phyloP scores from a whole-genome alignment of 2,329 filamentous ascomycete genomes.

The Xylariales sp. region DNA sequence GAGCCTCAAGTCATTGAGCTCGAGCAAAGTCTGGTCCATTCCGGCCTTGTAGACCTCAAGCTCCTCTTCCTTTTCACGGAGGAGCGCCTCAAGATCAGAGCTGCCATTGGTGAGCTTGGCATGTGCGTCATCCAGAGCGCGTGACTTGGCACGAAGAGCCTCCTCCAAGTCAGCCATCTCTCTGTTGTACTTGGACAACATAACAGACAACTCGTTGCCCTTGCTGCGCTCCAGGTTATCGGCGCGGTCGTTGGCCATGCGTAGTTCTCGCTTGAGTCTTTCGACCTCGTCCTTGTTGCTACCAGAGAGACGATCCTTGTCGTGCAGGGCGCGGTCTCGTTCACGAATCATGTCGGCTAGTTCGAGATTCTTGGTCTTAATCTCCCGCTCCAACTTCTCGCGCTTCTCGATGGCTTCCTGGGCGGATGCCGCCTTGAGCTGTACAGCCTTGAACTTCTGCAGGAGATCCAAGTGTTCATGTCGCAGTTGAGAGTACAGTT shows the following conservation, averaged over 20 bases:
- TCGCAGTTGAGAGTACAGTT: constrained; percentile 92
- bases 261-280: constrained; percentile 88
- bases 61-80: constrained; percentile 95
- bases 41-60: constrained; percentile 96
- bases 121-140: constrained; percentile 79
- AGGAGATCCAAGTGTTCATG: constrained; percentile 93
- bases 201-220: constrained; percentile 88
- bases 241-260: constrained; percentile 84
- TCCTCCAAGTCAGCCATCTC: constrained; percentile 97
- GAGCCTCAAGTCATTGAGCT: constrained; percentile 82
- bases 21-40: constrained; percentile 93
- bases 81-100: constrained; percentile 77
- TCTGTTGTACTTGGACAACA: constrained; percentile 93
- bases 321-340: constrained; percentile 86
- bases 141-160: constrained; percentile 80
- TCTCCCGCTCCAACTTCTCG: constrained; percentile 92
- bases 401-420: constrained; percentile 94
- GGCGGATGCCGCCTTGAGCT: constrained; percentile 92
- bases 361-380: constrained; percentile 99
- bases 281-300: constrained; percentile 90
- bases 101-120: constrained; percentile 74
- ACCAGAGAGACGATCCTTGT: constrained; percentile 82
- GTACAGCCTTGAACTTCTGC: constrained; percentile 93
- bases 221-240: constrained; percentile 92
- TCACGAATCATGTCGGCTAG: constrained; percentile 98